Percentiles rank a stretch among this genome's conserved stretches.
Conservation (phyloP, 768 basidiomycete species). For the Pleurotus platypus region DNA sequence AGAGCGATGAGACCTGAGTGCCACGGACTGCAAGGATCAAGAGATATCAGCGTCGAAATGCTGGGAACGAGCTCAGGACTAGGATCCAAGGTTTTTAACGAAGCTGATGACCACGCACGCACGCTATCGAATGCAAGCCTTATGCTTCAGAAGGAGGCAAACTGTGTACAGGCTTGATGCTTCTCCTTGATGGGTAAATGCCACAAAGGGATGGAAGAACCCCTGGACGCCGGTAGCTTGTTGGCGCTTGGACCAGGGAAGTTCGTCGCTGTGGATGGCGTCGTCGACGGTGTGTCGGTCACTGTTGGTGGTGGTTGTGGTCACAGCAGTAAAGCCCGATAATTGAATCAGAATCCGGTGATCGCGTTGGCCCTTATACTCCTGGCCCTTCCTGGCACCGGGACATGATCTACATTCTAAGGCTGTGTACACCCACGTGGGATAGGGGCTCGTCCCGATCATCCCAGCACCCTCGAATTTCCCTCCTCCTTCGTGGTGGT, state of each 20-base stretch:
- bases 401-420: slow-evolving; percentile 1
- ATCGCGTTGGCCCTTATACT: slow-evolving; percentile 3
- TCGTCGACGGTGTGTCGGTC: slow-evolving; percentile 14
- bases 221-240: not conserved
- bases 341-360: not conserved
- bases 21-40: not conserved
- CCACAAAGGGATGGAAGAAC: slow-evolving; percentile 3
- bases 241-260: not conserved
- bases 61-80: not conserved
- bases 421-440: slow-evolving; percentile 2
- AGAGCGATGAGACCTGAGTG: not conserved
- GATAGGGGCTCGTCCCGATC: slow-evolving; percentile 1
- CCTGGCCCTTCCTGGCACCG: not conserved
- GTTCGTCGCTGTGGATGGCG: slow-evolving; percentile 16
- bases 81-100: not conserved
- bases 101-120: not conserved
- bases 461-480: not conserved
- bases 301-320: not conserved
- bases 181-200: not conserved
- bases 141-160: not conserved
- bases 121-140: not conserved
- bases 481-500: not conserved
- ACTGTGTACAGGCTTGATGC: not conserved
- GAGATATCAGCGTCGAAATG: not conserved
- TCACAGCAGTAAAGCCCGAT: not conserved